Conservation (phyloP, 306 rosid species). For the Sindora glabra region DNA sequence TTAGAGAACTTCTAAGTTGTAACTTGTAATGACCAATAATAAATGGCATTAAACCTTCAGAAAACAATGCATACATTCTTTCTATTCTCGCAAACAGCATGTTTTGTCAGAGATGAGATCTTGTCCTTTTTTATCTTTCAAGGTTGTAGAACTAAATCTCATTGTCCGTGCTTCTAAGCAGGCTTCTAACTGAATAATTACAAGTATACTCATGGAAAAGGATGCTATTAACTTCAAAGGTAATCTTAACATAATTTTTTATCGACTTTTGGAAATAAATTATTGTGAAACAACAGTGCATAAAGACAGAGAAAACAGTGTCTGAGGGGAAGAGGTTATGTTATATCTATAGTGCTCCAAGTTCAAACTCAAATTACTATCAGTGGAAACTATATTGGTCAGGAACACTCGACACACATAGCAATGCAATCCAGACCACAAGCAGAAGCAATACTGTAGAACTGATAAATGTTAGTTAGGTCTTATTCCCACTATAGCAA, state of each 20-base stretch:
- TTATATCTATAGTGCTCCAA: neutral
- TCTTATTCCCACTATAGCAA: neutral
- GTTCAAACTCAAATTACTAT: neutral
- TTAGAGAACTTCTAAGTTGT: neutral
- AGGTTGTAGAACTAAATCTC: neutral
- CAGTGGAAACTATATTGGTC: neutral
- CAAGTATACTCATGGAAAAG: neutral
- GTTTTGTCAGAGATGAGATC: neutral
- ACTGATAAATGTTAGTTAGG: neutral
- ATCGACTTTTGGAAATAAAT: neutral
- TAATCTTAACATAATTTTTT: neutral
- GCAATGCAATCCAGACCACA: neutral
- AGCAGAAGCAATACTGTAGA: neutral
- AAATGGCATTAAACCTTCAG: neutral
- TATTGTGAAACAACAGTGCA: neutral
- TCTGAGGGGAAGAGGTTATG: neutral
- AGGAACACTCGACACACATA: neutral
- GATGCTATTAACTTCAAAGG: neutral
- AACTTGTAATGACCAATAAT: neutral
- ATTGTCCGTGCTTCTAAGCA: neutral
- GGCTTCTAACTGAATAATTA: neutral
- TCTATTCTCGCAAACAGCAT: neutral
- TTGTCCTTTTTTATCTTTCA: neutral
- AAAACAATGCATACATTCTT: neutral
- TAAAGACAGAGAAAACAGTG: neutral